Evolutionary conservation across 352 stramenopile species (phyloP), one percentile per base, ranked within the genome.

Genomic region (Pythium scleroteichum): DNA sequence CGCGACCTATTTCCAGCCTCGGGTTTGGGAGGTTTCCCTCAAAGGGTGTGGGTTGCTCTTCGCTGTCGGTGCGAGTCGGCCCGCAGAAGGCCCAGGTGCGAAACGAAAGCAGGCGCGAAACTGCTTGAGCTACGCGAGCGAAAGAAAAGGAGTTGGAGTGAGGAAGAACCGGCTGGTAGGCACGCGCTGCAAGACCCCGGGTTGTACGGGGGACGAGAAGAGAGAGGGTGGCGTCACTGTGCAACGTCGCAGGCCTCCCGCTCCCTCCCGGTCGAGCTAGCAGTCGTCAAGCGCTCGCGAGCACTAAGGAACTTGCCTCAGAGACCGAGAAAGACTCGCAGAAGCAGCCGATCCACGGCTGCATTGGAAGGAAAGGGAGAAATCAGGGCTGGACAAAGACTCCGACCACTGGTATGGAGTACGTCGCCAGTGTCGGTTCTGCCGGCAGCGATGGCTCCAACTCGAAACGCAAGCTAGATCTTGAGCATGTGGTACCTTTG

Each of bases 391-490:
- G 47, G 33, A 13, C 10, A 13, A 12, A 62, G 22, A 27, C 29
- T 13, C 29, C 35, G n/a, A 17, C 22, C 39, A 20, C 47, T 4
- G 29, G 8, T 22, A 85, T 85, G 76, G 68, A 82, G 54, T 66
- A 78, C 23, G 65, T 54, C 20, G 35, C 44, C 23, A 42, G 44
- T 39, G 49, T 22, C 41, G 41, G 32, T 24, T 50, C 40, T 33
- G 29, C 42, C 23, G 50, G 17, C 24, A 68, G 54, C 20, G 79
- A 84, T 24, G 51, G 68, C 35, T 72, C 71, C 35, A 83, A 85
- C 60, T 72, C 82, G 40, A 90, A 92, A 59, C 68, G 79, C 53
- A 92, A 90, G 65, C 73, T 90, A 12, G 78, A 88, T n/a, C 66
- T 60, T 13, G 66, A 40, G 0, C 55, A 67, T 62, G 72, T 73